phyloP scores from a whole-genome alignment of 176 grass and related monocot genomes.

The Cenchrus fungigraminus region DNA sequence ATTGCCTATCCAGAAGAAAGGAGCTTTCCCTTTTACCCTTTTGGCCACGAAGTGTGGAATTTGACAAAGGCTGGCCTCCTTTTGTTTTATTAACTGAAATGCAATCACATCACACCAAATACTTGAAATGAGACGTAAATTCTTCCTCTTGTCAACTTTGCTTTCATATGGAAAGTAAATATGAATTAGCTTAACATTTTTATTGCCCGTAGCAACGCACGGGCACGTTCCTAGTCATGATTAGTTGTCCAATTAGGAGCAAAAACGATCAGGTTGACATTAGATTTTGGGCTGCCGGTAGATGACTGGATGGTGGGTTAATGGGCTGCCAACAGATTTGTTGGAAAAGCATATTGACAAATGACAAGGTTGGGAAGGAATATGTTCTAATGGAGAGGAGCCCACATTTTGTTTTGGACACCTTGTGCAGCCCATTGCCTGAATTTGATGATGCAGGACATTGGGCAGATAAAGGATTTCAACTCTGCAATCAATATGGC shows the following conservation, averaged over 20 bases:
- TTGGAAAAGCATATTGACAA: no score
- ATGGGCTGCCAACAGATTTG: no score
- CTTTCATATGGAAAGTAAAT: no score
- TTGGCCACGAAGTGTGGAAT: constrained; percentile 25
- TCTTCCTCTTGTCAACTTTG: no score
- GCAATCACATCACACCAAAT: constrained; percentile 11
- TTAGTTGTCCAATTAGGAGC: no score
- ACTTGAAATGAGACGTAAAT: background rate
- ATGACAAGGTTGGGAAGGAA: background rate
- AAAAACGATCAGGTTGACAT: no score
- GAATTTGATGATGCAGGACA: background rate
- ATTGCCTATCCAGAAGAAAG: background rate
- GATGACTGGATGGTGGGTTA: no score
- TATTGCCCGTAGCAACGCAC: no score
- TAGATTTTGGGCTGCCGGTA: no score
- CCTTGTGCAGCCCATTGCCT: constrained; percentile 14
- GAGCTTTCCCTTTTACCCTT: background rate
- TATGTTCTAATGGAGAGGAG: background rate
- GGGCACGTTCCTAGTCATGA: no score
- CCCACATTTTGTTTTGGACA: background rate
- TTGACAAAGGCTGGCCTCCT: constrained; percentile 24
- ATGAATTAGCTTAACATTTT: no score
- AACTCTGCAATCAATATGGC: background rate
- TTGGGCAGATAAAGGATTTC: background rate
- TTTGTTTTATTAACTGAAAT: constrained; percentile 15